phyloP scores from a whole-genome alignment of 495 filamentous ascomycete species.

The Penicillium flavigenum region DNA sequence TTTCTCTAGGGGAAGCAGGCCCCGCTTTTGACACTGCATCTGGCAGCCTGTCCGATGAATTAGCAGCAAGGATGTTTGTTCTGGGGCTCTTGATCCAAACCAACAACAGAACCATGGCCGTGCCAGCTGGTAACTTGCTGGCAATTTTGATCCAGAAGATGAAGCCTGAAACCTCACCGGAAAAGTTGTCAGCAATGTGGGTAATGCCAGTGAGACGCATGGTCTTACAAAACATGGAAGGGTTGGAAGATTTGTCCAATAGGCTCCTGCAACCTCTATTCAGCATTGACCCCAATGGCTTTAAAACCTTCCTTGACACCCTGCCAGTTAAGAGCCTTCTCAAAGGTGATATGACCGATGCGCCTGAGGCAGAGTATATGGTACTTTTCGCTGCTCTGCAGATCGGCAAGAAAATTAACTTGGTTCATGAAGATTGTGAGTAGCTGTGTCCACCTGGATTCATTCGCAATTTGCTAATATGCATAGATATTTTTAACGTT shows the following conservation, averaged over 20 bases:
- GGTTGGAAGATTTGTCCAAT: slow-evolving; percentile 63
- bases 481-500: slow-evolving; percentile 32
- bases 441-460: background rate
- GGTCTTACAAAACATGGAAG: slow-evolving; percentile 48
- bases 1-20: slow-evolving; percentile 24
- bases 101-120: slow-evolving; percentile 56
- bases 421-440: slow-evolving; percentile 73
- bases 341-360: slow-evolving; percentile 41
- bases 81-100: slow-evolving; percentile 41
- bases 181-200: slow-evolving; percentile 33
- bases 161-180: slow-evolving; percentile 25
- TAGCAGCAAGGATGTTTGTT: slow-evolving; percentile 35
- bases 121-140: slow-evolving; percentile 63
- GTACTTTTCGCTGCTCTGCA: slow-evolving; percentile 69
- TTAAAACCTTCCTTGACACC: slow-evolving; percentile 54
- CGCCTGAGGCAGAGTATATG: slow-evolving; percentile 52
- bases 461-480: slow-evolving; percentile 17
- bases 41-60: slow-evolving; percentile 12
- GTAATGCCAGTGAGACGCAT: slow-evolving; percentile 38
- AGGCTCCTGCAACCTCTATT: slow-evolving; percentile 76
- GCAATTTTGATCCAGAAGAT: slow-evolving; percentile 54
- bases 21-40: slow-evolving; percentile 16
- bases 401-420: slow-evolving; percentile 72
- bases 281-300: slow-evolving; percentile 53
- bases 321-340: slow-evolving; percentile 42